Base-by-base conservation (phyloP, 2,329 filamentous ascomycete species). In the Nannizziopsis arthrosporioides region DNA sequence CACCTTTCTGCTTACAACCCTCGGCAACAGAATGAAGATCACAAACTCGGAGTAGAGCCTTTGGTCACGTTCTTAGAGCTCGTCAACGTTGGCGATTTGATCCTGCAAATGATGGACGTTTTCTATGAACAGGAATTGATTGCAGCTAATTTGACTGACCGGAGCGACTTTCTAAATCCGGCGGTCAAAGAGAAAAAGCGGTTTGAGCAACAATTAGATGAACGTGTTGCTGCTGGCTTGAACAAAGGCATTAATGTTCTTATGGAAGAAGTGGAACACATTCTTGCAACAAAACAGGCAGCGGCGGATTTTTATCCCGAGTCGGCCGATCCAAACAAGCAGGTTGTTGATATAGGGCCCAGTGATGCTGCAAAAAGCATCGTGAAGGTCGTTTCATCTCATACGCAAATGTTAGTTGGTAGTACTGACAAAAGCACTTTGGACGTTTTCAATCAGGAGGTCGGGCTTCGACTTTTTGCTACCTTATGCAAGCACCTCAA, bases 231-330 rank as follows among this genome's bases (percentile, higher is more conserved):
- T 3, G 88, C 90, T 7, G 93, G 93, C 1, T 72, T 98, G 53
- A 95, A 95, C 67, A 95, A 94, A 69, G 92, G 92, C 54, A 96
- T 98, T 54, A 90, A 98, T 61, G 92, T 95, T 49, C 77, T 98
- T 38, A 96, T 98, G 84, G 88, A 94, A 58, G 92, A 98, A 68
- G 89, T 96, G 22, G 92, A 98, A 64, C 95, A 93, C 62, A 77
- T 98, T 32, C 88, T 88, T 58, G 88, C 85, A 14, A 94, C 89
- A 0, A 86, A 82, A 2, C 92, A 98, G 63, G 70, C 76, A 18
- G 82, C 88, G 0, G 84, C 84, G 0, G 92, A 98, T 68, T 98
- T 92, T 68, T 95, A 96, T 59, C 90, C 92, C 0, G 70, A 63
- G 30, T 57, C 61, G 47, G 63, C 61, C 22, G 58, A 61, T 42